Evolutionary conservation across 2,329 filamentous ascomycete species (phyloP).

Genomic region (Cordyceps cateniannulata): DNA sequence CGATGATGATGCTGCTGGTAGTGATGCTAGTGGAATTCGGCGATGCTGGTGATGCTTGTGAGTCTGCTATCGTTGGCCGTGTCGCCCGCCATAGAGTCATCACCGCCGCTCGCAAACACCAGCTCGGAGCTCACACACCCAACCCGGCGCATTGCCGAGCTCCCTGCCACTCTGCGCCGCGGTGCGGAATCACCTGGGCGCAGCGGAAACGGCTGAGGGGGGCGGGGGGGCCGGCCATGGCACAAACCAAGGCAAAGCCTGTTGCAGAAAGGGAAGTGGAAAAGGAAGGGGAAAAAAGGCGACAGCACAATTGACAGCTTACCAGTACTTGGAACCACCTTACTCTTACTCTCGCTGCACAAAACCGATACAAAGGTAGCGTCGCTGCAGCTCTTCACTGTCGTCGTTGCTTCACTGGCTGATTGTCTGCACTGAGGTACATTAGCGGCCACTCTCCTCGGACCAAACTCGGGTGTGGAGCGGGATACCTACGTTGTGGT

Average conservation of each 20-base stretch:
- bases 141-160: constrained; percentile 11
- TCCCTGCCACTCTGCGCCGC: no score
- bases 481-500: background rate
- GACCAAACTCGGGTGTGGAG: constrained; percentile 2
- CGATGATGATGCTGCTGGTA: background rate
- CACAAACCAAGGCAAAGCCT: background rate
- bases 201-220: background rate
- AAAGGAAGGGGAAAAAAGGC: background rate
- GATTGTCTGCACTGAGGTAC: background rate
- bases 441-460: background rate
- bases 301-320: background rate
- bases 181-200: background rate
- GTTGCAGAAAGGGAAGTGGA: background rate
- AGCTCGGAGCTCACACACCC: constrained; percentile 9
- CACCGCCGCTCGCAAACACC: no score
- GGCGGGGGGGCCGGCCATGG: background rate
- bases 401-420: background rate
- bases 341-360: background rate
- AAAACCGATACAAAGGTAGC: background rate
- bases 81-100: no score
- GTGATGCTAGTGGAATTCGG: background rate
- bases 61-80: background rate
- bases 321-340: background rate
- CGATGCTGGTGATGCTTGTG: background rate
- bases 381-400: no score